Percentiles rank a stretch among this genome's conserved stretches.
These are phyloP conservation scores for Alloteropsis angusta DNA, from an alignment of 202 grass and related monocot species.

Conservation along the genomic window DNA sequence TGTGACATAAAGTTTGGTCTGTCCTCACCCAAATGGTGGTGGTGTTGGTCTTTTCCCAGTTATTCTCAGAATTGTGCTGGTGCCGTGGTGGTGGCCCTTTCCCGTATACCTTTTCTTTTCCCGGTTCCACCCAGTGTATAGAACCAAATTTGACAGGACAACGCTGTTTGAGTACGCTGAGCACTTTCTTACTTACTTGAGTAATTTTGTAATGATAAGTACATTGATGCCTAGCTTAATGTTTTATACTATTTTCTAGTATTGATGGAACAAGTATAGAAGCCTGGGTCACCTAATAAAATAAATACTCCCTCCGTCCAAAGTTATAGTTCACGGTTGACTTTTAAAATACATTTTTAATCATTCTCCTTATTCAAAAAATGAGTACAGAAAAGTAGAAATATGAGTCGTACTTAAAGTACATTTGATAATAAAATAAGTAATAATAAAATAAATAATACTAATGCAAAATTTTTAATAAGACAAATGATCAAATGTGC, in stretches of 20 bases:
- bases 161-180: background rate
- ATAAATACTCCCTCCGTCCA: no score
- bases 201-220: background rate
- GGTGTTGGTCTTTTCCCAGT: background rate
- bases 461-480: no score
- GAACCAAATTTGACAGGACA: background rate
- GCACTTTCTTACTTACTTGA: background rate
- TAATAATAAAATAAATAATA: no score
- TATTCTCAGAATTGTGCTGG: background rate
- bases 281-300: background rate
- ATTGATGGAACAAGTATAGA: background rate
- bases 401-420: no score
- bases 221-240: no score
- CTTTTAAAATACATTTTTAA: no score
- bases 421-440: no score
- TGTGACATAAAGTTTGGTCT: constrained; percentile 15
- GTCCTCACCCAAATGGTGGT: background rate
- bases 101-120: background rate
- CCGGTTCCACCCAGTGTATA: background rate
- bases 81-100: background rate
- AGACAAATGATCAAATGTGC: no score
- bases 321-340: no score
- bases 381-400: no score
- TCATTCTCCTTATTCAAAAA: no score
- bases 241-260: background rate